Conservation (phyloP, 345 rosid species). For the Pistacia vera region DNA sequence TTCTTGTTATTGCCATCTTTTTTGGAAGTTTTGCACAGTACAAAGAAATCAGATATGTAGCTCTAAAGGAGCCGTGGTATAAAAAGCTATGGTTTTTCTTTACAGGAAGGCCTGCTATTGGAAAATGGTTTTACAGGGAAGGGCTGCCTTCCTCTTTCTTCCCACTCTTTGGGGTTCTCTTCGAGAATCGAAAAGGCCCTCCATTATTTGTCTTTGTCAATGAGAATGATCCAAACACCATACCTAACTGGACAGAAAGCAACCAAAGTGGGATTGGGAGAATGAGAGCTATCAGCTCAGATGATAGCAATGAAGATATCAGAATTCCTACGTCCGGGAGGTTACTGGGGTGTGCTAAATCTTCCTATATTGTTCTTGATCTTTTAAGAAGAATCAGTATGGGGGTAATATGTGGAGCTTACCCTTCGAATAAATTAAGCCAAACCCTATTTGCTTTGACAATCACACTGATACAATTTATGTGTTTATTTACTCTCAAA, state of each 20-base stretch:
- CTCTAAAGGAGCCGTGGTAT: constrained; percentile 31
- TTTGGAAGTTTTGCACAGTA: constrained; percentile 41
- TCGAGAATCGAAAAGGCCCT: constrained; percentile 53
- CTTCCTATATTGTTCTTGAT: constrained; percentile 48
- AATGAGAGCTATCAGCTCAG: constrained; percentile 50
- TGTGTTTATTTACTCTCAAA: constrained; percentile 35
- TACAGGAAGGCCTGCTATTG: constrained; percentile 34
- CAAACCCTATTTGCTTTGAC: constrained; percentile 40
- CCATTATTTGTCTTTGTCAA: constrained; percentile 35
- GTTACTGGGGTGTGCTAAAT: constrained; percentile 48
- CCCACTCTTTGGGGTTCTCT: constrained; percentile 41
- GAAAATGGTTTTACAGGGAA: constrained; percentile 55
- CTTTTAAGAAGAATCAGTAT: constrained; percentile 44
- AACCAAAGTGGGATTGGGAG: constrained; percentile 49
- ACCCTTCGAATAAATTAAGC: constrained; percentile 28
- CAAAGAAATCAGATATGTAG: constrained; percentile 41
- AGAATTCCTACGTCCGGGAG: constrained; percentile 23
- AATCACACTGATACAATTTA: constrained; percentile 43
- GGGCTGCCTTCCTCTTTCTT: constrained; percentile 45
- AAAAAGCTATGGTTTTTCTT: constrained; percentile 35
- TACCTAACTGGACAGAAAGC: constrained; percentile 41
- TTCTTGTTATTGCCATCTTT: constrained; percentile 37
- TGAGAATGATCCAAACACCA: constrained; percentile 38
- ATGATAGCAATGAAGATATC: constrained; percentile 47
- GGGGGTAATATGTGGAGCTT: constrained; percentile 45